Evolutionary conservation across 495 filamentous ascomycete species (phyloP).

Genomic region (Hypoxylon crocopeplum): DNA sequence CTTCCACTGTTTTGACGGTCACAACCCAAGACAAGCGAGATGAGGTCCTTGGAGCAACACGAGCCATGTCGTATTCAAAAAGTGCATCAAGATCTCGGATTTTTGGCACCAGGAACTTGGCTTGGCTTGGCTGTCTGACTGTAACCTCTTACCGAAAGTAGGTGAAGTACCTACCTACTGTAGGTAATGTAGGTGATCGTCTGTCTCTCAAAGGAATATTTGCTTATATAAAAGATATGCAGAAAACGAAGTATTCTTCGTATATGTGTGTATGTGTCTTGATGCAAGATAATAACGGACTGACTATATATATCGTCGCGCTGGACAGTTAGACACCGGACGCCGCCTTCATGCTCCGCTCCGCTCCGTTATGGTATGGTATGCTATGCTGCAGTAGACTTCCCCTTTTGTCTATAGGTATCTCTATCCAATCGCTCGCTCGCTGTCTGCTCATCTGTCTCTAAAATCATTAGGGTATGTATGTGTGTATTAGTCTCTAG

Average conservation of each 20-base stretch:
- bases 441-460: not conserved
- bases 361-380: constrained; percentile 7
- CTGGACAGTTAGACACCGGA: not conserved
- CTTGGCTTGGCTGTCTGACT: not conserved
- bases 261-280: not conserved
- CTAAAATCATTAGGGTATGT: constrained; percentile 12
- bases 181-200: too few species aligned
- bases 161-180: too few species aligned
- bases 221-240: too few species aligned
- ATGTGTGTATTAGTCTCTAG: too few species aligned
- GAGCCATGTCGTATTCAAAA: not conserved
- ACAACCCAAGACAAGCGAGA: too few species aligned
- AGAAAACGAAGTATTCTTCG: not conserved
- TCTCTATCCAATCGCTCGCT: not conserved
- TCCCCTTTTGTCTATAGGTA: not conserved
- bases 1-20: constrained; percentile 15
- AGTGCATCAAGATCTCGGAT: not conserved
- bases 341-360: not conserved
- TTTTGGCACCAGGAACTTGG: not conserved
- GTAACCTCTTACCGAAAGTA: too few species aligned
- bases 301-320: not conserved
- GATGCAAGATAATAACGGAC: not conserved
- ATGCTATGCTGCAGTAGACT: not conserved
- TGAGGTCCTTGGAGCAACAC: not conserved
- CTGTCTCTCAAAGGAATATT: too few species aligned